Evolutionary conservation across 306 rosid species (phyloP).

Genomic region (Fragaria nilgerrensis): DNA sequence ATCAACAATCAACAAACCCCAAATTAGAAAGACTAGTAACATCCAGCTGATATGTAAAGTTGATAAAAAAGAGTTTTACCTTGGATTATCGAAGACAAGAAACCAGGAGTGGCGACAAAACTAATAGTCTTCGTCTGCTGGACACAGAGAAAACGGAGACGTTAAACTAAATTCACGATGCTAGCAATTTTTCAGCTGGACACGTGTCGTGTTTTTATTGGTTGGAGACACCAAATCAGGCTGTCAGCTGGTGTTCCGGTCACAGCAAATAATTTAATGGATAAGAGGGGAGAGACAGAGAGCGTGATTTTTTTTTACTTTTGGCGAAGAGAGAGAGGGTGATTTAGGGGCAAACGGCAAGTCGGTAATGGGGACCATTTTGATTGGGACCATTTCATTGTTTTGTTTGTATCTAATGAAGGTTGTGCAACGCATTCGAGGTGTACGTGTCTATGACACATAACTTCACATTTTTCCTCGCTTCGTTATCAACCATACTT

Average conservation of each 20-base stretch:
- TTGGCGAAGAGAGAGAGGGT: too few relatives aligned
- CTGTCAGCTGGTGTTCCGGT: too few relatives aligned
- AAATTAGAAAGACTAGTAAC: too few relatives aligned
- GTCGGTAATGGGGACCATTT: neutral
- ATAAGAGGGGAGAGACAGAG: neutral
- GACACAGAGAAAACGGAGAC: too few relatives aligned
- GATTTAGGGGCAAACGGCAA: neutral
- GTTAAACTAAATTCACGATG: too few relatives aligned
- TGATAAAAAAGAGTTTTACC: conserved; percentile 39
- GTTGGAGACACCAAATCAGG: too few relatives aligned
- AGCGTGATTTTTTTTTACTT: too few relatives aligned
- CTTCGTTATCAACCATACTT: neutral
- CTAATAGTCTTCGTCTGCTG: too few relatives aligned
- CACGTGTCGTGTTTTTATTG: too few relatives aligned
- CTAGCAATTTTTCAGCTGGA: too few relatives aligned
- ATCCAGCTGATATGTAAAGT: too few relatives aligned
- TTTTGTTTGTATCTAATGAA: neutral
- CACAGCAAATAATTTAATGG: neutral
- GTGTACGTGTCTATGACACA: neutral
- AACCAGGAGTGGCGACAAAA: conserved; percentile 21
- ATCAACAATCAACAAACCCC: too few relatives aligned
- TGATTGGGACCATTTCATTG: neutral
- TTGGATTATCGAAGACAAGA: conserved; percentile 53
- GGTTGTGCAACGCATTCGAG: neutral
- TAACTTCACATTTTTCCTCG: neutral